phyloP scores from a whole-genome alignment of 805 yeast genomes.

The Ascoidea asiatica region DNA sequence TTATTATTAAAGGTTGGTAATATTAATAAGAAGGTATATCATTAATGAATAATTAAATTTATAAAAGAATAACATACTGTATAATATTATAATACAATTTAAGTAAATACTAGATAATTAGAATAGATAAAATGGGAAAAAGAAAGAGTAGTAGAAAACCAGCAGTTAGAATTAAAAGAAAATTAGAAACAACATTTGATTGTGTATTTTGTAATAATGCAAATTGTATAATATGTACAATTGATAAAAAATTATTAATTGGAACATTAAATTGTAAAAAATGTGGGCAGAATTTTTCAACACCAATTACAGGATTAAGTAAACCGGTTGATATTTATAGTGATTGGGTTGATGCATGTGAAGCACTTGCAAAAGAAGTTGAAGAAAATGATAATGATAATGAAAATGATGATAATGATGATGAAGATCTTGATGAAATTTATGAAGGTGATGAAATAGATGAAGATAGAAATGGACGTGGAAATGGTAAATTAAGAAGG shows the following conservation, averaged over 20 bases:
- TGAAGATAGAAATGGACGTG: conserved; percentile 14
- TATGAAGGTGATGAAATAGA: not conserved
- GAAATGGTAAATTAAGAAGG: conserved; percentile 11
- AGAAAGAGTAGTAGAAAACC: conserved; percentile 81
- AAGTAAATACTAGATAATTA: no score
- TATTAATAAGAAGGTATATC: no score
- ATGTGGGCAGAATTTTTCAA: conserved; percentile 89
- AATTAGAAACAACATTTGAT: conserved; percentile 69
- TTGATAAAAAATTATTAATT: conserved; percentile 76
- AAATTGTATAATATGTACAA: conserved; percentile 71
- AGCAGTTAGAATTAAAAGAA: conserved; percentile 62
- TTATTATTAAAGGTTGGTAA: no score
- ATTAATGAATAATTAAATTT: no score
- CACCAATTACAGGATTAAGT: conserved; percentile 60
- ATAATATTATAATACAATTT: no score
- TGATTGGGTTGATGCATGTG: conserved; percentile 97
- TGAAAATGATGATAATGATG: conserved; percentile 20
- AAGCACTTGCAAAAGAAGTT: conserved; percentile 66
- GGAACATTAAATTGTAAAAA: conserved; percentile 83
- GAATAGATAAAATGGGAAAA: no score
- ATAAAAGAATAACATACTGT: no score
- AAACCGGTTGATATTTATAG: conserved; percentile 93
- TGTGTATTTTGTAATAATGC: conserved; percentile 96
- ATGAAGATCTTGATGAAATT: conserved; percentile 12
- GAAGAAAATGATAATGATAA: conserved; percentile 23